A percentile compares a stretch with the other conserved stretches of the same genome.
Conservation (phyloP, 73 alveolate species). For the Stentor roeselii region DNA sequence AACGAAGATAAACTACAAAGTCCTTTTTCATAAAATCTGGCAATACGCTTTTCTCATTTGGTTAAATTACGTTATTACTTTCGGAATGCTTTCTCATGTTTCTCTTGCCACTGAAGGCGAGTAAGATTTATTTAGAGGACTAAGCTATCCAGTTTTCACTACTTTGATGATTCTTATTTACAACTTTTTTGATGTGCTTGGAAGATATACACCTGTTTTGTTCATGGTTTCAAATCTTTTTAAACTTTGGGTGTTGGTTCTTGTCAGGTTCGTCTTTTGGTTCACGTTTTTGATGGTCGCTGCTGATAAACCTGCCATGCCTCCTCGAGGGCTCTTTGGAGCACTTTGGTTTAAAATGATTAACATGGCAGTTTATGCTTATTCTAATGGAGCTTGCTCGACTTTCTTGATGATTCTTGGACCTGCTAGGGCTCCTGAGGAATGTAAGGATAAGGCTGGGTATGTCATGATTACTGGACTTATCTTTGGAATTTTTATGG, state of each 20-base stretch:
- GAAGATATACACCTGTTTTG: background rate
- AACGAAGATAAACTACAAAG: background rate
- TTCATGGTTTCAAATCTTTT: background rate
- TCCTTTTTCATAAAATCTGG: constrained; percentile 15
- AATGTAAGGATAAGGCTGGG: constrained; percentile 56
- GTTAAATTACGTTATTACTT: background rate
- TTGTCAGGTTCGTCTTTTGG: constrained; percentile 21
- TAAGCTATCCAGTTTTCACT: constrained; percentile 4
- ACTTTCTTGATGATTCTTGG: constrained; percentile 59
- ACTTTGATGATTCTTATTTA: background rate
- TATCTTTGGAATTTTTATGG: constrained; percentile 54
- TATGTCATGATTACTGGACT: constrained; percentile 41
- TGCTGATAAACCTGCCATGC: constrained; percentile 1
- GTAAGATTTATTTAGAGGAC: constrained; percentile 28
- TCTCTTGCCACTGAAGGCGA: background rate
- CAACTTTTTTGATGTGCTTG: background rate
- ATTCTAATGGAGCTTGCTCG: constrained; percentile 55
- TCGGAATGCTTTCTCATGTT: background rate
- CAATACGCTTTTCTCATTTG: background rate
- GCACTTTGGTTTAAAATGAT: constrained; percentile 60
- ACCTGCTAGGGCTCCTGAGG: constrained; percentile 46
- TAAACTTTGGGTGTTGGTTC: background rate
- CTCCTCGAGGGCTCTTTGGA: constrained; percentile 51
- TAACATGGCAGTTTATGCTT: constrained; percentile 54
- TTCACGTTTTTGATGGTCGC: background rate